Conservation (phyloP, 768 basidiomycete genomes). For the Pilatotrama ljubarskyi region DNA sequence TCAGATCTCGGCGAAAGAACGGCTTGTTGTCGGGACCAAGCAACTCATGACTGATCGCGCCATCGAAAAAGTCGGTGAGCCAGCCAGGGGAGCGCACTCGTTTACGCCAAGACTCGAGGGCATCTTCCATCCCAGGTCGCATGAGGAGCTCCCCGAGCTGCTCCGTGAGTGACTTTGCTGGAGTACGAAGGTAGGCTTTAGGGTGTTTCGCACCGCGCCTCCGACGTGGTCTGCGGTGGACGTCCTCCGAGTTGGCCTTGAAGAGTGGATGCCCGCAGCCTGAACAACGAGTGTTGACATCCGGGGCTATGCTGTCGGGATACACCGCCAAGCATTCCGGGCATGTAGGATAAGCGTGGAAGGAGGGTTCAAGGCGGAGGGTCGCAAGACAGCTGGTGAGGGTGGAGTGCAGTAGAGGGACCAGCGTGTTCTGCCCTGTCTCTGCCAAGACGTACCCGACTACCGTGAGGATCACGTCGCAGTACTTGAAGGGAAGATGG, state of each 20-base stretch:
- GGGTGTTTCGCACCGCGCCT: too few relatives aligned
- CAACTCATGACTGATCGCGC: conserved; percentile 28
- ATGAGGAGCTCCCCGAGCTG: conserved; percentile 19
- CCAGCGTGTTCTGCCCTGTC: not conserved
- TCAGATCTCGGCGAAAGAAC: conserved; percentile 30
- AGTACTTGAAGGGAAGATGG: conserved; percentile 2
- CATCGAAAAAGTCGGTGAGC: conserved; percentile 32
- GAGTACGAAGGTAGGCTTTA: conserved; percentile 6
- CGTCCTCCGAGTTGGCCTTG: too few relatives aligned
- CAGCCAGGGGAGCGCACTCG: conserved; percentile 4
- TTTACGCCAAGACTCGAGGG: conserved; percentile 22
- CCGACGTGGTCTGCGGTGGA: too few relatives aligned
- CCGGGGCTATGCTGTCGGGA: too few relatives aligned
- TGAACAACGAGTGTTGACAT: too few relatives aligned
- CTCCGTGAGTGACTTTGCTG: conserved; percentile 16
- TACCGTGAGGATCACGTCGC: not conserved
- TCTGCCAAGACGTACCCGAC: not conserved
- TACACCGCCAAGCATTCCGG: too few relatives aligned
- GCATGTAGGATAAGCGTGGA: not conserved
- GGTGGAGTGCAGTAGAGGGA: not conserved
- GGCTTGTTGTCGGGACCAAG: conserved; percentile 27
- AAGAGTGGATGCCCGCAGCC: too few relatives aligned
- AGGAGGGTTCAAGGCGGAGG: not conserved
- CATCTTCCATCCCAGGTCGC: conserved; percentile 29
- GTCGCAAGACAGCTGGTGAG: not conserved